Evolutionary conservation across 805 yeast genomes (phyloP).

Genomic region (Debaryomyces prosopidis): DNA sequence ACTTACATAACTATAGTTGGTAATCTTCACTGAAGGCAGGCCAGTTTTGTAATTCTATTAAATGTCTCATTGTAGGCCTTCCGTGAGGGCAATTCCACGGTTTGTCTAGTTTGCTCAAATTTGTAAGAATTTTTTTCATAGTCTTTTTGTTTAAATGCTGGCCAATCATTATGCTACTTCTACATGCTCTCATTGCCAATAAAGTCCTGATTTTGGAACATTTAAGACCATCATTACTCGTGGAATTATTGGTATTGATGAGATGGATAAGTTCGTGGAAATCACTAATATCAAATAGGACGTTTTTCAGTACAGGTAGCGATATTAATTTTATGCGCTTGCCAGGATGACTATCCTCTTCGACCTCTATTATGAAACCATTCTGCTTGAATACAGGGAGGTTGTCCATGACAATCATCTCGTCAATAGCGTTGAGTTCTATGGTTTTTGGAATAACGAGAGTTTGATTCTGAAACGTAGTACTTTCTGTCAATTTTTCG

Average conservation of each 20-base stretch:
- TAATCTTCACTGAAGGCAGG: conserved; percentile 16
- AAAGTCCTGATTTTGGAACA: conserved; percentile 80
- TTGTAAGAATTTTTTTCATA: conserved; percentile 69
- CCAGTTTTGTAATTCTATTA: conserved; percentile 53
- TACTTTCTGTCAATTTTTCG: conserved; percentile 59
- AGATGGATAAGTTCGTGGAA: conserved; percentile 75
- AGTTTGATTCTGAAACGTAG: conserved; percentile 60
- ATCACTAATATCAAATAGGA: conserved; percentile 66
- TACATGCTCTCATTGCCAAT: conserved; percentile 94
- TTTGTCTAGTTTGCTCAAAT: conserved; percentile 72
- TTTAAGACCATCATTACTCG: conserved; percentile 33
- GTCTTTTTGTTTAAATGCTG: conserved; percentile 54
- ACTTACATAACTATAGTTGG: conserved; percentile 1
- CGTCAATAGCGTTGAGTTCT: conserved; percentile 77
- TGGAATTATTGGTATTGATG: conserved; percentile 34
- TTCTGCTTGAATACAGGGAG: conserved; percentile 59
- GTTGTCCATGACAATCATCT: conserved; percentile 66
- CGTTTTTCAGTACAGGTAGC: conserved; percentile 72
- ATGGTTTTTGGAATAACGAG: conserved; percentile 60
- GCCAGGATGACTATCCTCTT: conserved; percentile 57
- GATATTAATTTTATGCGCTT: conserved; percentile 53
- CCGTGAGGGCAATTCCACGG: conserved; percentile 99
- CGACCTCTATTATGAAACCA: conserved; percentile 67
- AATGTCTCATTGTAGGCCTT: conserved; percentile 92
- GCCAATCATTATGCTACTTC: conserved; percentile 94